Evolutionary conservation across 2,329 filamentous ascomycete species (phyloP).

Genomic region (Mariannaea sp.): DNA sequence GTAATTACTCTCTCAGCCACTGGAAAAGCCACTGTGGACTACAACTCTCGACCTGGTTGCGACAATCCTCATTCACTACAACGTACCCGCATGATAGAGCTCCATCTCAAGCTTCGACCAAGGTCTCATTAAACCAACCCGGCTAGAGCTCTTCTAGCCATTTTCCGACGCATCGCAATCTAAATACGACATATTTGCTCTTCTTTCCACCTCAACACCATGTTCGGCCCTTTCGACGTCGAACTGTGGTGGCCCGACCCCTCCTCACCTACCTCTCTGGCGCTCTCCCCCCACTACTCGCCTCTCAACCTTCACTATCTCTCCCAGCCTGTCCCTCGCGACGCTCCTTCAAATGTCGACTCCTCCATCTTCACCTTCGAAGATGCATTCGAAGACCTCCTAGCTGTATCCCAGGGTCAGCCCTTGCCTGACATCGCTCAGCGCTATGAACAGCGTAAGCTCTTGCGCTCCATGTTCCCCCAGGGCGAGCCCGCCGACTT

Average conservation of each 20-base stretch:
- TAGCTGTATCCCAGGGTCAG: constrained; percentile 51
- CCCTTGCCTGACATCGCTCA: constrained; percentile 48
- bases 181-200: too few species aligned
- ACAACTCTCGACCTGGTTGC: constrained; percentile 32
- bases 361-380: constrained; percentile 54
- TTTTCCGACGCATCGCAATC: neutral
- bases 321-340: constrained; percentile 53
- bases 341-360: constrained; percentile 46
- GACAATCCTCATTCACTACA: constrained; percentile 22
- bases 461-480: constrained; percentile 47
- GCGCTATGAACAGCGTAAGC: constrained; percentile 43
- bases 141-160: neutral
- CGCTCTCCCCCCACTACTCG: constrained; percentile 40
- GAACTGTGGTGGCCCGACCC: constrained; percentile 25
- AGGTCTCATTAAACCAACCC: constrained; percentile 11
- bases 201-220: constrained; percentile 9
- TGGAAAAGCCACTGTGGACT: too few species aligned
- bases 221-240: constrained; percentile 28
- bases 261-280: constrained; percentile 32
- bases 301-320: constrained; percentile 48
- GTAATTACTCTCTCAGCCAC: too few species aligned
- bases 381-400: constrained; percentile 63
- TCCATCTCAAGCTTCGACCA: constrained; percentile 24
- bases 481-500: constrained; percentile 47
- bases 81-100: too few species aligned